These are phyloP conservation scores for Escallonia herrerae DNA, from an alignment of 129 eudicot genomes.

Conservation along the genomic window DNA sequence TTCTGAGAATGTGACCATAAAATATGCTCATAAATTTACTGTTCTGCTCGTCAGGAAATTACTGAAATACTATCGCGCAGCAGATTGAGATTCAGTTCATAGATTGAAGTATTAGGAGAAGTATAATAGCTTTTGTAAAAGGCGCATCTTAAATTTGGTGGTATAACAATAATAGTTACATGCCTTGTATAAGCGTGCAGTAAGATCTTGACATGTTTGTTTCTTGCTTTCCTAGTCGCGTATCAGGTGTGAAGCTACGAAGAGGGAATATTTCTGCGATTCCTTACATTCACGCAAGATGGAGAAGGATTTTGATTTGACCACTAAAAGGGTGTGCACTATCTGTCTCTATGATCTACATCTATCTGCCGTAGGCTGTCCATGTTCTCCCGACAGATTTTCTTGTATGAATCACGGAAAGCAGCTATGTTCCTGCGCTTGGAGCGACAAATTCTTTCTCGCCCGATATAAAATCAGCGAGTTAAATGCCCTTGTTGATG, in stretches of 20 bases:
- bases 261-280: conserved; percentile 48
- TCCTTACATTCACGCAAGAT: conserved; percentile 26
- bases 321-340: conserved; percentile 49
- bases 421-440: conserved; percentile 58
- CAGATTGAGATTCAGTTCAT: no score
- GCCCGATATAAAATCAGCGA: conserved; percentile 44
- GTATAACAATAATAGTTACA: no score
- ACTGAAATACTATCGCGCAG: no score
- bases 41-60: no score
- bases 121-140: no score
- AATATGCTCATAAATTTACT: no score
- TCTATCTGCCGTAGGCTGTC: conserved; percentile 63
- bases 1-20: no score
- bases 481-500: conserved; percentile 45
- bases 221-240: conserved; percentile 30
- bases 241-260: conserved; percentile 29
- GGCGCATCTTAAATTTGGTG: no score
- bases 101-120: no score
- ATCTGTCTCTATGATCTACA: conserved; percentile 57
- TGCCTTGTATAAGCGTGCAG: neutral
- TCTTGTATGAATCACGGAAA: conserved; percentile 71
- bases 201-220: neutral
- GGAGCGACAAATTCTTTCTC: conserved; percentile 43
- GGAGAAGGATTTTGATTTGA: conserved; percentile 44
- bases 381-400: conserved; percentile 57